These are phyloP conservation scores for Achaetomium macrosporum DNA, from an alignment of 2,329 filamentous ascomycete genomes.

Conservation along the genomic window DNA sequence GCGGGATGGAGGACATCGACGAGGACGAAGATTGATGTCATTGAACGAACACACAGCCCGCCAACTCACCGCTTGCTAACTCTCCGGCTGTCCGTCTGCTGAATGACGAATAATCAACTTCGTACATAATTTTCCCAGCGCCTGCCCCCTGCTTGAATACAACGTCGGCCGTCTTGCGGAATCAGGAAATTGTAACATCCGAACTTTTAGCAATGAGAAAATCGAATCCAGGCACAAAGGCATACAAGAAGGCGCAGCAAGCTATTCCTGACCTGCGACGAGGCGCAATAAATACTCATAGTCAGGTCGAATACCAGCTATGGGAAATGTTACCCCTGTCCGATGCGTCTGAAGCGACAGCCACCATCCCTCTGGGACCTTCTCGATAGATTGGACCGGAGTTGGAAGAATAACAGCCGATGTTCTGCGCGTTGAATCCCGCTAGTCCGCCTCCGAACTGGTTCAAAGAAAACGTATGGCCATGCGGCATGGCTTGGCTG, in stretches of 20 bases:
- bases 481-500: background rate
- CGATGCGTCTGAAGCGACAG: background rate
- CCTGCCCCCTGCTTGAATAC: background rate
- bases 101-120: background rate
- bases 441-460: conserved; percentile 3
- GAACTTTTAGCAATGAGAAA: background rate
- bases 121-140: background rate
- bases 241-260: background rate
- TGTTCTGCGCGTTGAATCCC: background rate
- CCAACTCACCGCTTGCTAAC: background rate
- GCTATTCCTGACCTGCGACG: background rate
- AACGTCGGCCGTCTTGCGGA: background rate
- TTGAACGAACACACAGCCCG: background rate
- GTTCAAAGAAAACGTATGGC: background rate
- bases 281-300: conserved; percentile 8
- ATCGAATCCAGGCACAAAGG: background rate
- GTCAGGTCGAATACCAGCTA: background rate
- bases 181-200: background rate
- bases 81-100: background rate
- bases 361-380: background rate
- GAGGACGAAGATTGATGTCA: conserved; percentile 15
- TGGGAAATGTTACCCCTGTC: background rate
- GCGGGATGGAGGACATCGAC: conserved; percentile 14
- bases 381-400: conserved; percentile 4
- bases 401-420: conserved; percentile 6